A percentile compares a stretch with the other conserved stretches of the same genome.
Conservation (phyloP, 768 basidiomycete species). For the Kwoniella dendrophila region DNA sequence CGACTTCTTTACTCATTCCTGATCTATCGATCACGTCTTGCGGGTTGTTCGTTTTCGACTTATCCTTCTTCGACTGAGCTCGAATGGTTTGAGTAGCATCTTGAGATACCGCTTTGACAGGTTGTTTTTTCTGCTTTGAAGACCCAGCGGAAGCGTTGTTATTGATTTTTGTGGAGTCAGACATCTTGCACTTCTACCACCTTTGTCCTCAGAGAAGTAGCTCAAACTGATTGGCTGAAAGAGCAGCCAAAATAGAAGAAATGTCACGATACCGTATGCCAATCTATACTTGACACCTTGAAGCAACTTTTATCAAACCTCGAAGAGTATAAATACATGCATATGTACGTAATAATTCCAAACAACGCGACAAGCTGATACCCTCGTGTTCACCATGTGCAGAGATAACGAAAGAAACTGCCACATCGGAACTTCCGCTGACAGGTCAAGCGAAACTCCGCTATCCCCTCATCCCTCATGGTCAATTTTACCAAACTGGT, state of each 20-base stretch:
- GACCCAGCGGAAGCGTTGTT: not conserved
- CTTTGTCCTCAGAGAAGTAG: too few species aligned
- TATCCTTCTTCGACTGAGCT: conserved; percentile 38
- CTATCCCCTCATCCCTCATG: conserved; percentile 7
- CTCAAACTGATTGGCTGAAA: too few species aligned
- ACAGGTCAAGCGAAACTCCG: conserved; percentile 12
- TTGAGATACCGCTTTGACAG: not conserved
- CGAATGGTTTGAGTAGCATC: conserved; percentile 25
- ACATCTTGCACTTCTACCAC: too few species aligned
- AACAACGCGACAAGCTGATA: not conserved
- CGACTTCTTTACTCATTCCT: conserved; percentile 35
- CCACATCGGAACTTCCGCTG: conserved; percentile 15
- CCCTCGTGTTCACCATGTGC: not conserved
- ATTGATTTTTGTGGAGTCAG: not conserved
- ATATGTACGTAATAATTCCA: too few species aligned
- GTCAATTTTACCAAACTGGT: conserved; percentile 11
- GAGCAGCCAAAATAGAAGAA: too few species aligned
- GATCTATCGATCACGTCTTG: conserved; percentile 15
- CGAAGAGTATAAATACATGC: too few species aligned
- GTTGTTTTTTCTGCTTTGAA: not conserved
- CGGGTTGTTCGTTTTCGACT: conserved; percentile 6
- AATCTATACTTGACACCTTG: too few species aligned
- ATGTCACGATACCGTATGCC: too few species aligned
- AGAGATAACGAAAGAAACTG: not conserved
- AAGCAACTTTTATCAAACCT: too few species aligned